These are phyloP conservation scores for Boletus pseudo-olivaceus DNA, from an alignment of 768 basidiomycete species.

Conservation along the genomic window DNA sequence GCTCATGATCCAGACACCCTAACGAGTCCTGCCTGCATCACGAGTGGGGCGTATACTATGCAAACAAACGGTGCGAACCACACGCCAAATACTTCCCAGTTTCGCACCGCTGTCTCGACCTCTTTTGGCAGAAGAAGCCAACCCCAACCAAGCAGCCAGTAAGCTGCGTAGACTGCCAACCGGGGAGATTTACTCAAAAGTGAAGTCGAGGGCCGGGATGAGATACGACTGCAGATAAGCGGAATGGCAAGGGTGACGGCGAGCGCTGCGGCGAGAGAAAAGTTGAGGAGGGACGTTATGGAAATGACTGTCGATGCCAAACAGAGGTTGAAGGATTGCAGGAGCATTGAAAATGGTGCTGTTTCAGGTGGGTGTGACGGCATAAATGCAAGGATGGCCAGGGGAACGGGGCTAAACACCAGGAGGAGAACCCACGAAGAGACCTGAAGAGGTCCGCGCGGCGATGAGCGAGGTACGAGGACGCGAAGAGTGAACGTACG, in stretches of 20 bases:
- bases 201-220: conserved; percentile 21
- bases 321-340: conserved; percentile 78
- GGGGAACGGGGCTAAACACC: conserved; percentile 31
- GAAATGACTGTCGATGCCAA: conserved; percentile 83
- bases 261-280: conserved; percentile 78
- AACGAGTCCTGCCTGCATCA: conserved; percentile 66
- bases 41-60: conserved; percentile 71
- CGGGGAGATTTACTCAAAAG: conserved; percentile 23
- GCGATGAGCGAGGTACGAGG: neutral
- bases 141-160: conserved; percentile 49
- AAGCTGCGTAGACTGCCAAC: conserved; percentile 29
- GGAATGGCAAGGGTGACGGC: conserved; percentile 64
- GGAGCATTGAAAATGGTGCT: conserved; percentile 44
- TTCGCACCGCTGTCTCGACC: conserved; percentile 53
- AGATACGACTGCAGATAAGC: conserved; percentile 45
- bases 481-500: conserved; percentile 33
- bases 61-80: conserved; percentile 86
- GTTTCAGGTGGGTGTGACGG: conserved; percentile 22
- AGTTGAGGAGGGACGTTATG: conserved; percentile 85
- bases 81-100: conserved; percentile 75
- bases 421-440: conserved; percentile 33
- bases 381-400: conserved; percentile 30
- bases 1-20: conserved; percentile 31
- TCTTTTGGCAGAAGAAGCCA: conserved; percentile 53
- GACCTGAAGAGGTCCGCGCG: conserved; percentile 23